phyloP scores from a whole-genome alignment of 176 grass and related monocot genomes.

The Rhynchospora tenuis region DNA sequence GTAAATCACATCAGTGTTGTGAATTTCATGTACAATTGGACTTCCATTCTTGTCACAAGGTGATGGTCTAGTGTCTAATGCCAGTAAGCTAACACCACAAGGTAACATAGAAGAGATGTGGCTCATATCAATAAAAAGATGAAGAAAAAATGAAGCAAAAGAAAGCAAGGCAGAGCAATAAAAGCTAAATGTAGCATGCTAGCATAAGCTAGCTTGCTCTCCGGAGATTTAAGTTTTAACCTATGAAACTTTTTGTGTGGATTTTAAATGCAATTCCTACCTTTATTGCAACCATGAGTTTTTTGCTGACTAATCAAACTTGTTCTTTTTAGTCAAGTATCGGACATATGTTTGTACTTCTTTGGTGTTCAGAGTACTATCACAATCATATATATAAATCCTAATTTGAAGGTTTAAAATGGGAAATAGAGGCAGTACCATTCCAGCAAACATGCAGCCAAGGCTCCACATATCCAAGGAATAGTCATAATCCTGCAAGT shows the following conservation, averaged over 20 bases:
- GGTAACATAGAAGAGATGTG: not conserved
- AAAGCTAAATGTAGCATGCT: not conserved
- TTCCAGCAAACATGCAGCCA: constrained; percentile 82
- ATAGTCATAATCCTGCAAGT: constrained; percentile 69
- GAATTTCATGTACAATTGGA: not conserved
- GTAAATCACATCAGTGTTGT: not conserved
- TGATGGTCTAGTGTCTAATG: not conserved
- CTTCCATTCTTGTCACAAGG: not conserved
- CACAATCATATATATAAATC: not conserved
- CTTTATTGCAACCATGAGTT: no score
- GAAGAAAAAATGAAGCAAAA: not conserved
- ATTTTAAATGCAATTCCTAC: not conserved
- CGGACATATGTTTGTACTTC: not conserved
- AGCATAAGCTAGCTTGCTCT: not conserved
- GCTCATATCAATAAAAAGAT: not conserved
- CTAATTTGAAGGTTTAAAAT: not conserved
- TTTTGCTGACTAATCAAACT: no score
- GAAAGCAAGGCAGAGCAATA: not conserved
- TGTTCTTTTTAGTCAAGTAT: not conserved
- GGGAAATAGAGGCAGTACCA: constrained; percentile 28
- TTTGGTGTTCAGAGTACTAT: constrained; percentile 17
- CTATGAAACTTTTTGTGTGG: not conserved
- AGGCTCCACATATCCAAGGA: constrained; percentile 84
- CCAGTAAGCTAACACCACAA: not conserved
- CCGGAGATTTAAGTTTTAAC: not conserved